phyloP scores from a whole-genome alignment of 1,139 yeast species.

The Geotrichum histeridarum region DNA sequence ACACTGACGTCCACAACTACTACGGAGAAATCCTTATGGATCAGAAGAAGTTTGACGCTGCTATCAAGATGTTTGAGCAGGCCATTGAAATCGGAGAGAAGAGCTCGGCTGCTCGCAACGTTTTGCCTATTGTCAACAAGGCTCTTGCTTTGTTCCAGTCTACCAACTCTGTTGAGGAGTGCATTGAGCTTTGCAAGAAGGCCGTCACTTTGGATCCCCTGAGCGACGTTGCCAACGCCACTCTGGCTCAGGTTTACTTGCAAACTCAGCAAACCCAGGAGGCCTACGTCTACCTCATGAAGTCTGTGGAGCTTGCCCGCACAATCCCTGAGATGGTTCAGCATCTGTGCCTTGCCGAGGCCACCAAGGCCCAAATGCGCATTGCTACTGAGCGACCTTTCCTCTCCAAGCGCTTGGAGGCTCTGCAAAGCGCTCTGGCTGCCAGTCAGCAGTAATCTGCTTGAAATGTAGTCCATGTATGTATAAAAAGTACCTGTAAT shows the following conservation, averaged over 20 bases:
- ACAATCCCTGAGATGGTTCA: constrained; percentile 82
- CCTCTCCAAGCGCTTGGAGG: constrained; percentile 32
- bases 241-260: constrained; percentile 84
- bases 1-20: constrained; percentile 91
- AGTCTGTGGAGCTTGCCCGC: constrained; percentile 77
- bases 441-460: constrained; percentile 3
- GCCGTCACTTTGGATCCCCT: constrained; percentile 82
- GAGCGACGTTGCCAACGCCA: constrained; percentile 81
- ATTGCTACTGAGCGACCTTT: constrained; percentile 36
- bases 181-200: constrained; percentile 61
- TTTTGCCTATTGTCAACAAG: constrained; percentile 85
- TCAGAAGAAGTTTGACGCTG: constrained; percentile 64
- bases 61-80: constrained; percentile 78
- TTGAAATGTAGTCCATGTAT: background rate
- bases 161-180: constrained; percentile 40
- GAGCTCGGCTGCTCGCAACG: constrained; percentile 62
- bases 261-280: constrained; percentile 78
- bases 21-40: constrained; percentile 92
- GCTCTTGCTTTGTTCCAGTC: constrained; percentile 51
- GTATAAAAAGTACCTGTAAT: constrained; percentile 1
- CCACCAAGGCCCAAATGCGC: constrained; percentile 40
- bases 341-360: constrained; percentile 89
- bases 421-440: constrained; percentile 13
- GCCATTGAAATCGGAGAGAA: constrained; percentile 59
- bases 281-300: constrained; percentile 76